Base-by-base conservation (phyloP, 306 rosid genomes). In the Trifolium subterraneum region DNA sequence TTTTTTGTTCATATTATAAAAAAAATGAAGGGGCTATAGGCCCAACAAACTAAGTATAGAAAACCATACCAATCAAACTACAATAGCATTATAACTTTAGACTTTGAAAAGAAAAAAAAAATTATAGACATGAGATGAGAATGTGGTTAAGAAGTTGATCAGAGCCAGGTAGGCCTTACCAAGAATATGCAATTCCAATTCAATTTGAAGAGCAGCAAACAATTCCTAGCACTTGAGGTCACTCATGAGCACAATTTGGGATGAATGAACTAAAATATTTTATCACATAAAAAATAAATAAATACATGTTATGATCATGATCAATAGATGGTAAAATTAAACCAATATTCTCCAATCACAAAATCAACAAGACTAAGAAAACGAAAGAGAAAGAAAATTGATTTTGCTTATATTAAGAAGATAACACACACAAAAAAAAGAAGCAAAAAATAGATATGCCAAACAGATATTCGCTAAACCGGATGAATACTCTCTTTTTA, bases 131-230 rank as follows among this genome's bases (percentile, higher is more conserved):
- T 38, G 14, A 70, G 29, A 62, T 38, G 14, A 70, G 29, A 78
- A 14, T 48, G 64, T 54, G 47, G 12, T 23, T 18, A 25, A 69
- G 54, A 60, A 61, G 9, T 6, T 33, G 39, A 71, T 52, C 22
- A 71, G 10, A 63, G 35, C 35, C 35, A 47, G 10, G 31, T 15
- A 54, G 20, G 11, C 4, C 74, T 79, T 79, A 79, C 78, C 78
- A 44, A 41, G 50, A 72, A 41, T n/a, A 73, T 29, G 51, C 12
- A 42, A 38, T 38, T 55, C 70, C 62, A 64, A 10, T 27, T 54
- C 42, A 52, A 18, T 8, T 55, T 58, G 51, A 23, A 23, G 22
- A 59, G 39, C n/a, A 47, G 47, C 22, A 58, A 73, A 29, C 52
- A 35, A 35, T 54, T 38, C 8, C 66, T 41, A 51, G 18, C 69